Evolutionary conservation across 2,329 filamentous ascomycete genomes (phyloP), one percentile per base, ranked within the genome.

Genomic region (Microsporum canis): DNA sequence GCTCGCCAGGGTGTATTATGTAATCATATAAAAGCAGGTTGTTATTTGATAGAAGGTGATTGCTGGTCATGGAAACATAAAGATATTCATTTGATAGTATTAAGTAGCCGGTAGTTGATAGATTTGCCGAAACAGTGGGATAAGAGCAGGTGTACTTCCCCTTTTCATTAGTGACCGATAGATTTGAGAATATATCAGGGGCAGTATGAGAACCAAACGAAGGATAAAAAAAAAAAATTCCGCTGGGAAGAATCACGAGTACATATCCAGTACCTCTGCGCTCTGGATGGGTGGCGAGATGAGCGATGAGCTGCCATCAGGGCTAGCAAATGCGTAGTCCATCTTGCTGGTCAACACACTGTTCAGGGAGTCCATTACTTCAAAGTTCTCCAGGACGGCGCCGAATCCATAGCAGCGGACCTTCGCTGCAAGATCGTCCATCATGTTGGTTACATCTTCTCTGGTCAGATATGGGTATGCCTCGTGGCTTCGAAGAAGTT

Each of bases 341-440:
- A 61, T 34, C 51, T 85, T 87, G 31, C 79, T 80, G 6, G 82
- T 84, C 65, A 90, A 78, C 29, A 90, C 80, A 41, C 80, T 86
- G 69, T 87, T 87, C 60, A 96, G 74, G 27, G 89, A 89, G 75
- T 96, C 91, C 57, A 76, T 74, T 43, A 82, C 73, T 67, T 82
- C 80, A 61, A 88, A 88, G 64, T 88, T 84, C 70, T 88, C 85
- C 63, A 88, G 76, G 0, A 88, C 85, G 36, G 85, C 85, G 34
- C 85, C 85, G 66, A 88, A 88, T 4, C 94, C 94, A 73, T 96
- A 96, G 73, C 94, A 97, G 65, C 91, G 83, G 62, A 96, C 85
- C 76, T 96, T 96, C 61, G 82, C 81, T 67, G 83, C 79, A 61
- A 97, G 79, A 62, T 90, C 88, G 58, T 86, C 84, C 58, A 88